Conservation (phyloP, 148 eudicot genomes). For the Nepenthes gracilis region DNA sequence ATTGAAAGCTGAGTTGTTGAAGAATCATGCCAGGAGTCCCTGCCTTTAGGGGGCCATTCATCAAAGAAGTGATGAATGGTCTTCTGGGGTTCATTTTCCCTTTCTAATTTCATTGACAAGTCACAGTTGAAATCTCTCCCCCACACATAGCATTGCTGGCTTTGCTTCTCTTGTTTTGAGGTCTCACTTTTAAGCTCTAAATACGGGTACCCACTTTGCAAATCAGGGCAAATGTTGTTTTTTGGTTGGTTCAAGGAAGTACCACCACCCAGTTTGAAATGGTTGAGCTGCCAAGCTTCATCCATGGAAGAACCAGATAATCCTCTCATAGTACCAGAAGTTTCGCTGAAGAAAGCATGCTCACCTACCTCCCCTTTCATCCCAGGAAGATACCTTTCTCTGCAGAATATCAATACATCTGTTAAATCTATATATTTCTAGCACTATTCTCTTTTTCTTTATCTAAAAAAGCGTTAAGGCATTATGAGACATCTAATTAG, state of each 20-base stretch:
- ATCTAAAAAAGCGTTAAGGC: too few relatives aligned
- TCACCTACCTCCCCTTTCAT: constrained; percentile 27
- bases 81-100: constrained; percentile 7
- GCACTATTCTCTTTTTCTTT: too few relatives aligned
- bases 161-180: constrained; percentile 6
- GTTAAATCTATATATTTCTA: background rate
- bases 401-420: constrained; percentile 3
- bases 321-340: constrained; percentile 21
- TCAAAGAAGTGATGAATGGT: too few relatives aligned
- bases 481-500: too few relatives aligned
- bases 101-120: constrained; percentile 23
- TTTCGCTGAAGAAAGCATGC: constrained; percentile 28
- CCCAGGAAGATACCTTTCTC: constrained; percentile 25
- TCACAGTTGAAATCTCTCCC: constrained; percentile 32
- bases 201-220: constrained; percentile 9
- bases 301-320: constrained; percentile 16
- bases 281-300: constrained; percentile 10
- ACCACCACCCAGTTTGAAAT: constrained; percentile 11
- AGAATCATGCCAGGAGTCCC: constrained; percentile 20
- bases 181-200: constrained; percentile 6
- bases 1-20: constrained; percentile 31
- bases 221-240: background rate
- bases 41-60: background rate
- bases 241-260: background rate
- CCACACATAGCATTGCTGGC: constrained; percentile 23